These are phyloP conservation scores for Diplodia scrobiculata DNA, from an alignment of 2,329 filamentous ascomycete species.

Conservation along the genomic window DNA sequence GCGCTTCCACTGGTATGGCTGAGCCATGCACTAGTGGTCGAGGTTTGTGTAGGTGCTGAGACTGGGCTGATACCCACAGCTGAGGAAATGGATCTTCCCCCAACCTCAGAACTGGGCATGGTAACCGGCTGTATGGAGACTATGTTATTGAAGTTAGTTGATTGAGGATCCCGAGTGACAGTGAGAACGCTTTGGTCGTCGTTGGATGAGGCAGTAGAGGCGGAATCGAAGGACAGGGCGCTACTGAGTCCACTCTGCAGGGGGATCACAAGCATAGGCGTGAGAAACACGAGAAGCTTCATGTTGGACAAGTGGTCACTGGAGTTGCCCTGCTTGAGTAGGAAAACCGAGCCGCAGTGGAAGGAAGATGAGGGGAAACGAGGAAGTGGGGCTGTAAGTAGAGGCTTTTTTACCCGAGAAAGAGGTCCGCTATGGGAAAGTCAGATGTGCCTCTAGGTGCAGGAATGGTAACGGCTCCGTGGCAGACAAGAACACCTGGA, in stretches of 20 bases:
- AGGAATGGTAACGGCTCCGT: not conserved
- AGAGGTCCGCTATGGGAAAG: not conserved
- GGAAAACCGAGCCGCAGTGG: not conserved
- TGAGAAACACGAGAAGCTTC: not conserved
- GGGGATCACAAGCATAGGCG: not conserved
- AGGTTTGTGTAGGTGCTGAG: not conserved
- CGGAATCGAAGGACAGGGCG: not conserved
- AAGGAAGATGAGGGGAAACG: not conserved
- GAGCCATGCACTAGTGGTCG: not conserved
- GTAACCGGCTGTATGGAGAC: not conserved
- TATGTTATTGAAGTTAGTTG: conserved; percentile 7
- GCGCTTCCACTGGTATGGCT: not conserved
- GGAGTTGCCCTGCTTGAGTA: not conserved
- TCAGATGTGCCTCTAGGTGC: not conserved
- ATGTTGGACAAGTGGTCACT: not conserved
- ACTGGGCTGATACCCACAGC: not conserved
- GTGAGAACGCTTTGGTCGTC: not conserved
- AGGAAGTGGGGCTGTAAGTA: not conserved
- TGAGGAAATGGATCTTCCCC: not conserved
- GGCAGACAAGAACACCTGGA: not conserved
- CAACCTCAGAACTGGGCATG: not conserved
- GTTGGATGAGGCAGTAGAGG: not conserved
- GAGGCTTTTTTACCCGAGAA: not conserved
- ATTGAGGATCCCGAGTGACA: not conserved
- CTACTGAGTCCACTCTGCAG: not conserved